Evolutionary conservation across 139 green algal genomes (phyloP).

Genomic region (Coccomyxa sp.): DNA sequence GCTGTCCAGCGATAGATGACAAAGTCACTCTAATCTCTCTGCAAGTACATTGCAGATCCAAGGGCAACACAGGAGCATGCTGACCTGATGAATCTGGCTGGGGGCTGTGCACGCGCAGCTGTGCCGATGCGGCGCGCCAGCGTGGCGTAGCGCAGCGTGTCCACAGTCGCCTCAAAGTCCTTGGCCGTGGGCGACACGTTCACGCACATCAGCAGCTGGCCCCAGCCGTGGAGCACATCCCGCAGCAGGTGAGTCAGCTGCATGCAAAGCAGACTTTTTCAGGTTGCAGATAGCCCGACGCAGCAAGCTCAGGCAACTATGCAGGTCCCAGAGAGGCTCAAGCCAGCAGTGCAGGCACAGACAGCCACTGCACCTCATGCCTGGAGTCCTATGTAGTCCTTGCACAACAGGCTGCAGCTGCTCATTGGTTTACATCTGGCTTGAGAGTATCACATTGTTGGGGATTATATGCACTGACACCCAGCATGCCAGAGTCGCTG

Average conservation of each 20-base stretch:
- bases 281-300: background rate
- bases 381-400: too few relatives aligned
- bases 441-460: too few relatives aligned
- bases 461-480: too few relatives aligned
- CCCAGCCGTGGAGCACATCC: slow-evolving; percentile 66
- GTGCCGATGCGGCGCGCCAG: slow-evolving; percentile 46
- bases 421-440: background rate
- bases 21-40: too few relatives aligned
- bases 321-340: background rate
- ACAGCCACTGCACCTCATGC: too few relatives aligned
- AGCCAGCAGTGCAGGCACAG: background rate
- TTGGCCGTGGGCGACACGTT: slow-evolving; percentile 46
- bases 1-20: too few relatives aligned
- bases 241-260: slow-evolving; percentile 41
- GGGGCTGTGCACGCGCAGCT: slow-evolving; percentile 34
- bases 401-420: too few relatives aligned
- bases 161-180: slow-evolving; percentile 69
- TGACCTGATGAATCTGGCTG: slow-evolving; percentile 12
- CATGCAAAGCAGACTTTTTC: background rate
- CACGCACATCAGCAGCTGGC: slow-evolving; percentile 66
- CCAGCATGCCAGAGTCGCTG: too few relatives aligned
- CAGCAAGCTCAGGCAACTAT: background rate
- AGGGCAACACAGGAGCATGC: background rate
- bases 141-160: slow-evolving; percentile 55
- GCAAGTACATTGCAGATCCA: too few relatives aligned